Evolutionary conservation across 2,329 filamentous ascomycete genomes (phyloP).

Genomic region (Penicillium sp.): DNA sequence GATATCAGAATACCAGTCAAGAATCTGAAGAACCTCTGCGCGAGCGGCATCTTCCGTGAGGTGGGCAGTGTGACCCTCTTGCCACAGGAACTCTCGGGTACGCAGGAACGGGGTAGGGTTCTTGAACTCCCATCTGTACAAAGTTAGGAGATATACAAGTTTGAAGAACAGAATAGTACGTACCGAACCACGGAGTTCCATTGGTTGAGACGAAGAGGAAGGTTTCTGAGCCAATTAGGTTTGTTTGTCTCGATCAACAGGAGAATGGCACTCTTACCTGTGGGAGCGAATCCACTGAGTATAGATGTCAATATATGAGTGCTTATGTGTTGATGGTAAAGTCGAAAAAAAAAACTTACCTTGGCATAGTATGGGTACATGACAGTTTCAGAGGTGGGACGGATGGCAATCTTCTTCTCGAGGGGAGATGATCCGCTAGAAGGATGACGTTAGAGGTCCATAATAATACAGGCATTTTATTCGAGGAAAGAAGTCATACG

Average conservation of each 20-base stretch:
- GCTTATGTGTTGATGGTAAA: not conserved
- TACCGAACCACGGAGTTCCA: conserved; percentile 89
- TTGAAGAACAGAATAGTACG: not conserved
- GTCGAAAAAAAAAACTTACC: not conserved
- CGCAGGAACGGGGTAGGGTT: conserved; percentile 83
- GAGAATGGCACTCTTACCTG: conserved; percentile 47
- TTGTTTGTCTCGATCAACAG: not conserved
- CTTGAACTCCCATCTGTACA: conserved; percentile 82
- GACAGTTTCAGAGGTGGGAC: conserved; percentile 73
- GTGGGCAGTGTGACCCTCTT: conserved; percentile 94
- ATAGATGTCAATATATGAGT: not conserved
- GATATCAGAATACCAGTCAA: conserved; percentile 88
- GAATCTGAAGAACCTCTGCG: conserved; percentile 86
- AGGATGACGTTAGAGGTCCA: conserved; percentile 11
- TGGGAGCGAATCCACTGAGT: conserved; percentile 89
- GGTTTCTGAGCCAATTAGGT: conserved; percentile 55
- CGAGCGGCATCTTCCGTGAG: conserved; percentile 80
- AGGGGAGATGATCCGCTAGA: conserved; percentile 85
- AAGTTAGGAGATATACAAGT: not conserved
- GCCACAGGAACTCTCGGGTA: conserved; percentile 96
- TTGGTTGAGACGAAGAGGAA: conserved; percentile 92
- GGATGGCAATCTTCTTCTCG: conserved; percentile 75
- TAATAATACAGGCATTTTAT: not conserved
- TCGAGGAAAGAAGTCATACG: conserved; percentile 34
- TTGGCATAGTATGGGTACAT: conserved; percentile 94